Evolutionary conservation across 2,329 filamentous ascomycete species (phyloP), one percentile per base, ranked within the genome.

Genomic region (Ustilaginoidea virens): DNA sequence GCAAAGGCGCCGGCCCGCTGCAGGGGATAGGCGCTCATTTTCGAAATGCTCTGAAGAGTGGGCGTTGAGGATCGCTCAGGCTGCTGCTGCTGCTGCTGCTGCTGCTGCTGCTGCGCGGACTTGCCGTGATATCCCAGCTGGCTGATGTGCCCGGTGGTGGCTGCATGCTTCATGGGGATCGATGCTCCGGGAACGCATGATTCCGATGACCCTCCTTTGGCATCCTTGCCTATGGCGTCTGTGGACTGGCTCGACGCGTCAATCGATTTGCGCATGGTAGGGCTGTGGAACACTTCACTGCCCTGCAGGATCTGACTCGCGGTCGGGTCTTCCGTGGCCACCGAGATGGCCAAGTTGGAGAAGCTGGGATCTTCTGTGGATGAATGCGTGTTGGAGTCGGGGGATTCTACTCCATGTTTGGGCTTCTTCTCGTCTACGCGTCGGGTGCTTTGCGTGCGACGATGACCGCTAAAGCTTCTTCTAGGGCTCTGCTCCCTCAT

Each of bases 291-390:
- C 7, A 94, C 79, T 41, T 90, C 82, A 41, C 85, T 94, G 19
- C 80, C 74, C 30, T 72, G 69, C 7, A 98, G 58, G 21, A 96
- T 94, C 51, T 93, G 85, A 47, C 87, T 96, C 3, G 81, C 87
- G 4, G 86, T 92, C 27, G 78, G 75, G 33, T 86, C 81, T 23
- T 86, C 79, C 30, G 68, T 70, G n/a, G 33, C 27, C 1, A 72
- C 74, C 4, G 79, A 80, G 4, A 74, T 63, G 2, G 77, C 63
- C 18, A 76, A 58, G 3, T 74, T 81, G 1, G 80, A 86, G 32
- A 79, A 52, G 44, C 75, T 82, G 1, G 74, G 77, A 25, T 78
- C 80, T 29, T 81, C 81, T 66, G 44, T 76, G 64, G 35, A 56
- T 1, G 77, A 83, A 41, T 79, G 76, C 5, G 75, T 67, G 35